Conservation (phyloP, 108 stramenopile genomes). For the Poteriospumella lacustris region DNA sequence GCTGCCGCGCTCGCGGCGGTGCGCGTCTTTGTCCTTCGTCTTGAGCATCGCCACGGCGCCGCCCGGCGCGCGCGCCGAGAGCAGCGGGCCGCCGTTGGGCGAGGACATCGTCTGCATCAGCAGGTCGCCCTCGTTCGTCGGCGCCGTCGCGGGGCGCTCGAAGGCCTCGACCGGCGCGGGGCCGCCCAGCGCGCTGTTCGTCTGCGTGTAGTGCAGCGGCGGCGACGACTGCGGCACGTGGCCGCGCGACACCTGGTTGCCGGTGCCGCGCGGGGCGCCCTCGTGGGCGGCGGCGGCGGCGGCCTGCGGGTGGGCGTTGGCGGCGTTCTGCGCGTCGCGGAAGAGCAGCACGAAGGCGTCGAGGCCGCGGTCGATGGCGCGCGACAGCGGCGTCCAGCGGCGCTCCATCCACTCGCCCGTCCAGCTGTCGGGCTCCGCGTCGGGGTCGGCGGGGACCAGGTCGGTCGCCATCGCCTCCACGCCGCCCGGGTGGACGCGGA, state of each 20-base stretch:
- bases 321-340: not conserved
- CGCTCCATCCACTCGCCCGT: not conserved
- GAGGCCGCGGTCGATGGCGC: conserved; percentile 3
- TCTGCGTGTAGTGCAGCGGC: not conserved
- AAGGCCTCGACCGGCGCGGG: no score
- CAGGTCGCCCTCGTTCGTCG: no score
- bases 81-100: not conserved
- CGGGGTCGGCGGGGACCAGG: not conserved
- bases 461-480: not conserved
- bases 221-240: not conserved
- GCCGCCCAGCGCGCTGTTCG: no score
- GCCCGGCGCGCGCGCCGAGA: not conserved
- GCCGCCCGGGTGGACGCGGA: not conserved
- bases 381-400: conserved; percentile 2
- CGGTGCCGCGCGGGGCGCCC: not conserved
- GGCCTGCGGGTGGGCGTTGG: not conserved
- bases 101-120: not conserved
- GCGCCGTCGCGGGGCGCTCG: no score
- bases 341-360: conserved; percentile 3
- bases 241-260: not conserved
- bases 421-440: conserved; percentile 1
- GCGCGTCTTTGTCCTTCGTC: no score
- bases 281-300: not conserved
- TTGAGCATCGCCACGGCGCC: not conserved
- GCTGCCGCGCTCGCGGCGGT: no score